phyloP scores from a whole-genome alignment of 169 alveolate species.

The Eimeria acervulina region DNA sequence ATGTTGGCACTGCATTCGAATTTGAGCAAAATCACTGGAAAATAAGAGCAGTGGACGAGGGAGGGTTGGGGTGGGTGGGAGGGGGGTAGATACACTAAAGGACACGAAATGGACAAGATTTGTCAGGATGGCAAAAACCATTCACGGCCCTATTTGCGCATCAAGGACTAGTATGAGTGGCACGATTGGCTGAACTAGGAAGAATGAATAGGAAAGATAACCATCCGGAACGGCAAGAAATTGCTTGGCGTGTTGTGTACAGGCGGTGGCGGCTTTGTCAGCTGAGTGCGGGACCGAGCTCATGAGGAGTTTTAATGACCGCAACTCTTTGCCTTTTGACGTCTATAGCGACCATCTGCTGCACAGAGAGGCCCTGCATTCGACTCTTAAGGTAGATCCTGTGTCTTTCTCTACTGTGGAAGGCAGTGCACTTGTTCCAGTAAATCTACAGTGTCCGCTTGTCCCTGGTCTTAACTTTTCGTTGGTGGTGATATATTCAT shows the following conservation, averaged over 20 bases:
- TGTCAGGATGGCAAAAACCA: too few relatives aligned
- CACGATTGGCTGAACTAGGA: neutral
- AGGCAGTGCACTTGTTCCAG: neutral
- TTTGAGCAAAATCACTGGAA: neutral
- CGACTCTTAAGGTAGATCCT: slow-evolving; percentile 66
- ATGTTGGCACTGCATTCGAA: neutral
- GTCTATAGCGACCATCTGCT: slow-evolving; percentile 79
- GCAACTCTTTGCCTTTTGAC: slow-evolving; percentile 77
- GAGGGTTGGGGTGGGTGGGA: neutral
- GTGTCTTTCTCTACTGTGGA: neutral
- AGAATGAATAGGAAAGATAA: neutral
- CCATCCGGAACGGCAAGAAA: neutral
- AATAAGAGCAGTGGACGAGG: neutral
- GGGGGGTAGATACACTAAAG: neutral
- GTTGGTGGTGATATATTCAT: too few relatives aligned
- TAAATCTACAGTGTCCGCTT: neutral
- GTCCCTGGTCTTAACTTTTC: too few relatives aligned
- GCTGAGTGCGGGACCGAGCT: slow-evolving; percentile 61
- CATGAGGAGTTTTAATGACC: slow-evolving; percentile 78
- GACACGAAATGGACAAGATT: too few relatives aligned
- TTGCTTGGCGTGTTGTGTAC: neutral
- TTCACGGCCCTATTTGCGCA: too few relatives aligned
- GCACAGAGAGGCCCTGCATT: slow-evolving; percentile 66
- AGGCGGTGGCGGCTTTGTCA: slow-evolving; percentile 74
- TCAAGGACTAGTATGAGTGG: neutral